A percentile compares a stretch with the other conserved stretches of the same genome.
These are phyloP conservation scores for Talaromyces sp. DNA, from an alignment of 2,329 filamentous ascomycete species.

Conservation along the genomic window DNA sequence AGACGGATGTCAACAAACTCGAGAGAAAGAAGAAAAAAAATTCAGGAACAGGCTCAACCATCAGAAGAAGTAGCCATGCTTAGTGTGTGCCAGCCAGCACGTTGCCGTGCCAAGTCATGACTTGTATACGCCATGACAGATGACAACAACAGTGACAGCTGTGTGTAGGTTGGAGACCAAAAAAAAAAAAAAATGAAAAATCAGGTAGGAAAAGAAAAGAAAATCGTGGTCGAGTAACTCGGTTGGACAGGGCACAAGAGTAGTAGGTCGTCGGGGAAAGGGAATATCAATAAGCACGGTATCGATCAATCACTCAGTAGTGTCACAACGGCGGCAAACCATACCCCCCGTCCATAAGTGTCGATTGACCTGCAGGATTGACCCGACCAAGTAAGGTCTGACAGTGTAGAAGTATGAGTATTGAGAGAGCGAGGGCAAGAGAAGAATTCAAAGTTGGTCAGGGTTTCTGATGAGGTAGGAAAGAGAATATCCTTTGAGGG, in stretches of 20 bases:
- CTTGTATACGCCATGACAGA: background rate
- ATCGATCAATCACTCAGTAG: background rate
- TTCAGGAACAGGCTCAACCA: background rate
- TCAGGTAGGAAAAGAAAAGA: background rate
- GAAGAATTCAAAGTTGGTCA: background rate
- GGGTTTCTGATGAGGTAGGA: background rate
- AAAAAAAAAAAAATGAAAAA: background rate
- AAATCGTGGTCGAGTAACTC: background rate
- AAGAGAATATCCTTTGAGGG: background rate
- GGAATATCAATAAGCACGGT: background rate
- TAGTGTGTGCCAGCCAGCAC: conserved; percentile 7
- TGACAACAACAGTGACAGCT: conserved; percentile 1
- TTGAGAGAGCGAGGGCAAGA: background rate
- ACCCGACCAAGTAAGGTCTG: background rate
- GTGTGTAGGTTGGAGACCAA: background rate
- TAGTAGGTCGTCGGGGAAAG: background rate
- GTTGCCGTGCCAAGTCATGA: conserved; percentile 8
- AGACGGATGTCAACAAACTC: background rate
- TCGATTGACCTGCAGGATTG: background rate
- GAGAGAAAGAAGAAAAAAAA: background rate
- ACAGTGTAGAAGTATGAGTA: background rate
- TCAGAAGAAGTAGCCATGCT: background rate
- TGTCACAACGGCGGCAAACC: background rate
- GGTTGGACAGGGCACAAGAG: background rate
- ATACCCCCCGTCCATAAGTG: background rate